Conservation (phyloP, 768 basidiomycete species). For the Mycena maculata region DNA sequence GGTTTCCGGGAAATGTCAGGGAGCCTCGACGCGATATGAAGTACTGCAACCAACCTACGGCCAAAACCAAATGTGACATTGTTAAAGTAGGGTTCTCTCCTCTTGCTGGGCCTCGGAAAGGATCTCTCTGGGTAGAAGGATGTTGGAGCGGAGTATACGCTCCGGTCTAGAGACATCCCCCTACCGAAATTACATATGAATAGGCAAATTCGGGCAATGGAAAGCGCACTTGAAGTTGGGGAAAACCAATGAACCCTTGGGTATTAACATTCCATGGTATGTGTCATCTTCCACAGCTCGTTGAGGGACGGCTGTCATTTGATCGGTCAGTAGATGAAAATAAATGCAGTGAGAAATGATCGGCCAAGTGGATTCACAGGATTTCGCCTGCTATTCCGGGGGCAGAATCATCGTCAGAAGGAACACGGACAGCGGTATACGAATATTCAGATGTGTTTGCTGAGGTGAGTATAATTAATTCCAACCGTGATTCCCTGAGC, state of each 20-base stretch:
- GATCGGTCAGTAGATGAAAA: background rate
- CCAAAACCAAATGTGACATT: slow-evolving; percentile 21
- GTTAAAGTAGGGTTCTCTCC: slow-evolving; percentile 11
- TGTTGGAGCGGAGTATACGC: slow-evolving; percentile 3
- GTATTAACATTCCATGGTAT: slow-evolving; percentile 49
- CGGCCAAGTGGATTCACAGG: slow-evolving; percentile 34
- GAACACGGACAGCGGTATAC: slow-evolving; percentile 40
- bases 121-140: slow-evolving; percentile 15
- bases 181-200: slow-evolving; percentile 10
- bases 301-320: slow-evolving; percentile 45
- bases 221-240: slow-evolving; percentile 46
- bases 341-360: background rate
- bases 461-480: too few relatives aligned
- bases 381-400: slow-evolving; percentile 40
- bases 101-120: background rate
- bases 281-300: slow-evolving; percentile 45
- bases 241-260: slow-evolving; percentile 48
- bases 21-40: slow-evolving; percentile 13
- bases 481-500: too few relatives aligned
- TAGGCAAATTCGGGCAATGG: too few relatives aligned
- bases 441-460: too few relatives aligned
- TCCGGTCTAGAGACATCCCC: slow-evolving; percentile 20
- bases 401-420: slow-evolving; percentile 46
- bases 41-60: slow-evolving; percentile 11
- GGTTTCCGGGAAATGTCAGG: background rate